phyloP scores from a whole-genome alignment of 768 basidiomycete genomes.

The Pulveroboletus frians region DNA sequence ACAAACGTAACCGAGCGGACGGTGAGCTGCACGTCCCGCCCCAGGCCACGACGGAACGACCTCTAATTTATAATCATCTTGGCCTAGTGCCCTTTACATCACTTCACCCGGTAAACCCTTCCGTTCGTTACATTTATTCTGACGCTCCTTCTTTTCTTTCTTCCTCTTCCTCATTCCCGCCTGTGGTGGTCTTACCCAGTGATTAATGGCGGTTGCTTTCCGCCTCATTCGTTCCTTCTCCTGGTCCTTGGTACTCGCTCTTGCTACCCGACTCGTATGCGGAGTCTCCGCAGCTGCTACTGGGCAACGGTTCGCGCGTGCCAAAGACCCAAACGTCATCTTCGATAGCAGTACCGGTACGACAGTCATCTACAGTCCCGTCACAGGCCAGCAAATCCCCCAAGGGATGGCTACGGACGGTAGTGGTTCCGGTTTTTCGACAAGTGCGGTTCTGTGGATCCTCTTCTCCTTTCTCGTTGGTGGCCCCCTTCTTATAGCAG shows the following conservation, averaged over 20 bases:
- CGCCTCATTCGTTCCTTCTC: constrained; percentile 15
- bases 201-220: constrained; percentile 26
- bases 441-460: constrained; percentile 55
- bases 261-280: constrained; percentile 8
- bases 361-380: constrained; percentile 41
- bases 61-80: not conserved
- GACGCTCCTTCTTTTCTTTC: constrained; percentile 16
- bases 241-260: constrained; percentile 11
- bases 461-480: constrained; percentile 49
- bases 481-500: constrained; percentile 48
- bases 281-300: constrained; percentile 7
- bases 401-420: constrained; percentile 60
- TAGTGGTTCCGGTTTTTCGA: constrained; percentile 44
- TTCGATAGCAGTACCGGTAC: constrained; percentile 31
- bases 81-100: constrained; percentile 7
- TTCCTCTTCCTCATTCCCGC: constrained; percentile 3
- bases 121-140: constrained; percentile 11
- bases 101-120: constrained; percentile 1
- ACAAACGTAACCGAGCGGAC: constrained; percentile 4
- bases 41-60: not conserved
- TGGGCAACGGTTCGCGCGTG: constrained; percentile 17
- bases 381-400: constrained; percentile 38
- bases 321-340: constrained; percentile 29
- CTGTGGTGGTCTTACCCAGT: constrained; percentile 12
- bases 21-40: not conserved